These are phyloP conservation scores for Pleurotus djamor DNA, from an alignment of 768 basidiomycete genomes.

Conservation along the genomic window DNA sequence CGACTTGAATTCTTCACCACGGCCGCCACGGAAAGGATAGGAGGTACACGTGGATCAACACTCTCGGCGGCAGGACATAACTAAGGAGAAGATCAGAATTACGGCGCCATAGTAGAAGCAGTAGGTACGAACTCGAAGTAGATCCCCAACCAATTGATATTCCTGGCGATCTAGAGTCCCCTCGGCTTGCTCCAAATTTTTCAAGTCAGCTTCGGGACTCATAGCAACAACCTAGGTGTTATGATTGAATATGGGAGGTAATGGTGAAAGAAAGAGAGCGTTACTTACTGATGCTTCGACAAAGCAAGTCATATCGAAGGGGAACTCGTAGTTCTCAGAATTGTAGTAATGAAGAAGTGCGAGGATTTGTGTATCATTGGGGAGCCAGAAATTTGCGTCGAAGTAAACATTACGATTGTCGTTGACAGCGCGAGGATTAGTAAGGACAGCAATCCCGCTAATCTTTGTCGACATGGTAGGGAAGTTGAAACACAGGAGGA, in stretches of 20 bases:
- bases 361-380: not conserved
- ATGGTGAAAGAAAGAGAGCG: not conserved
- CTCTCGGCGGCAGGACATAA: not conserved
- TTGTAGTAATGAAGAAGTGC: not conserved
- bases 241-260: not conserved
- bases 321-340: not conserved
- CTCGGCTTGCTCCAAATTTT: not conserved
- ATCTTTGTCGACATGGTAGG: constrained; percentile 1
- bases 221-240: not conserved
- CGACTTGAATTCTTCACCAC: not conserved
- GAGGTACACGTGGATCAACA: not conserved
- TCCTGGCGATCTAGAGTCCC: not conserved
- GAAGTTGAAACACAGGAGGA: too few species aligned
- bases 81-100: not conserved
- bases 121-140: not conserved
- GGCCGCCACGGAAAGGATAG: not conserved
- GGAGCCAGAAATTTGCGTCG: not conserved
- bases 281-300: not conserved
- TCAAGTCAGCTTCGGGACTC: not conserved
- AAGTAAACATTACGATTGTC: not conserved
- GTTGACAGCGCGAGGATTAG: not conserved
- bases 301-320: not conserved
- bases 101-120: not conserved
- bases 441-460: not conserved
- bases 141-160: not conserved